phyloP scores from a whole-genome alignment of 202 grass and related monocot species.

The Saccharum hybrid region DNA sequence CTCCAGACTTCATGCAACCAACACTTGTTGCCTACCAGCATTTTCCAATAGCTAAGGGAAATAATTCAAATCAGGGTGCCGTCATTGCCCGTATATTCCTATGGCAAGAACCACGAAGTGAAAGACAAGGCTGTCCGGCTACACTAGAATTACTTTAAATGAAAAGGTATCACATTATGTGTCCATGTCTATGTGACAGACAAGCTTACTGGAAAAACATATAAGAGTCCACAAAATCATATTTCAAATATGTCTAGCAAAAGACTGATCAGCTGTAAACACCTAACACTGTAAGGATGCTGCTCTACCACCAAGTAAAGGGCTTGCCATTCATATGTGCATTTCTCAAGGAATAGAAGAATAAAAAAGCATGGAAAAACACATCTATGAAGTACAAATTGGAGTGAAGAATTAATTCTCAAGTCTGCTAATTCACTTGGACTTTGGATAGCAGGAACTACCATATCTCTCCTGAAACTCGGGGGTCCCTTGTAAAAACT shows the following conservation, averaged over 20 bases:
- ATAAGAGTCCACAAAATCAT: background rate
- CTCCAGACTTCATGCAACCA: constrained; percentile 13
- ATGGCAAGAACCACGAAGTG: background rate
- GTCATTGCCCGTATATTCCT: background rate
- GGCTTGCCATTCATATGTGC: constrained; percentile 22
- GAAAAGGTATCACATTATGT: background rate
- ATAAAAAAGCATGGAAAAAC: background rate
- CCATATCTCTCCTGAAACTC: constrained; percentile 99
- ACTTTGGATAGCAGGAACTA: constrained; percentile 41
- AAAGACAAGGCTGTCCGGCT: constrained; percentile 6
- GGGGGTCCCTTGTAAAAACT: constrained; percentile 98
- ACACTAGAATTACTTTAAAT: constrained; percentile 11
- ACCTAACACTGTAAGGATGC: constrained; percentile 30
- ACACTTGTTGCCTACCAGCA: constrained; percentile 14
- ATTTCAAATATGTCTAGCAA: constrained; percentile 12
- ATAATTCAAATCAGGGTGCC: constrained; percentile 1
- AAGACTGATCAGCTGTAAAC: background rate
- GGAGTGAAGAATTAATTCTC: constrained; percentile 22
- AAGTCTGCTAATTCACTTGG: background rate
- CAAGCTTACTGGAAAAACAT: constrained; percentile 1
- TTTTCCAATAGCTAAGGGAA: constrained; percentile 3
- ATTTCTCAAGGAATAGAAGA: constrained; percentile 17
- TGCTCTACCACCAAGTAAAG: background rate
- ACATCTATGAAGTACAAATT: constrained; percentile 5
- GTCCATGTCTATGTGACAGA: background rate